Percentiles rank a stretch among this genome's conserved stretches.
Evolutionary conservation across 495 filamentous ascomycete species (phyloP).

Genomic region (Penicillium subrubescens): DNA sequence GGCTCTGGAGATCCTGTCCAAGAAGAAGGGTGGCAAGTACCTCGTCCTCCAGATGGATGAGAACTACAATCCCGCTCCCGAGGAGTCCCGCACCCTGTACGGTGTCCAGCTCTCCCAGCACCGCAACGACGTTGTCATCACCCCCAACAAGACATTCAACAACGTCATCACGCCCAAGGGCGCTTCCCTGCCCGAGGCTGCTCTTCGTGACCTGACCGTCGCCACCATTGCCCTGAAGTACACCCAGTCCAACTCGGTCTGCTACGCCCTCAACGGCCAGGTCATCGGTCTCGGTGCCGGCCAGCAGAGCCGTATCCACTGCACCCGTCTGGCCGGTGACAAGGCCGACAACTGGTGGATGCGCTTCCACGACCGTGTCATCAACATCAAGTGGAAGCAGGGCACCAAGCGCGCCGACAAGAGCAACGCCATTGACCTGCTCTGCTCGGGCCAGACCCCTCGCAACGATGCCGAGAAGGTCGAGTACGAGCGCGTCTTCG

Average conservation of each 20-base stretch:
- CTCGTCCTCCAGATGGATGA: conserved; percentile 93
- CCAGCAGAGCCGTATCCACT: conserved; percentile 97
- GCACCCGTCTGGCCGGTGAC: conserved; percentile 96
- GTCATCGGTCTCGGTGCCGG: conserved; percentile 93
- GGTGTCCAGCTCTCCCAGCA: conserved; percentile 83
- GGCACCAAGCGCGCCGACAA: conserved; percentile 95
- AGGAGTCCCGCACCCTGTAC: conserved; percentile 83
- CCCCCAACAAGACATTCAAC: conserved; percentile 78
- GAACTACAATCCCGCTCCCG: conserved; percentile 71
- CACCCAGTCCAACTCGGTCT: conserved; percentile 98
- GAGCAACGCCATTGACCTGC: conserved; percentile 94
- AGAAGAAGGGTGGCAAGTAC: conserved; percentile 98
- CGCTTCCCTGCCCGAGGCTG: conserved; percentile 72
- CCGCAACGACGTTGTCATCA: conserved; percentile 88
- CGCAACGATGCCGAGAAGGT: conserved; percentile 74
- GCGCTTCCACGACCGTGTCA: conserved; percentile 86
- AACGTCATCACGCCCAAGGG: conserved; percentile 84
- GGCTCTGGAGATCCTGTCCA: conserved; percentile 87
- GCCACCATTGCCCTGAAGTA: conserved; percentile 97
- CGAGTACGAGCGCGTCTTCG: conserved; percentile 85
- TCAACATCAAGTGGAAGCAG: conserved; percentile 93
- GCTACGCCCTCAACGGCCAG: conserved; percentile 94
- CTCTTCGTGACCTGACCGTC: conserved; percentile 86
- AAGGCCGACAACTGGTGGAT: conserved; percentile 99
- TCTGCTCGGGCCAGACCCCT: conserved; percentile 88